Percentiles rank a stretch among this genome's conserved stretches.
Conservation (phyloP, 2,329 filamentous ascomycete genomes). For the Aspergillus sp. region DNA sequence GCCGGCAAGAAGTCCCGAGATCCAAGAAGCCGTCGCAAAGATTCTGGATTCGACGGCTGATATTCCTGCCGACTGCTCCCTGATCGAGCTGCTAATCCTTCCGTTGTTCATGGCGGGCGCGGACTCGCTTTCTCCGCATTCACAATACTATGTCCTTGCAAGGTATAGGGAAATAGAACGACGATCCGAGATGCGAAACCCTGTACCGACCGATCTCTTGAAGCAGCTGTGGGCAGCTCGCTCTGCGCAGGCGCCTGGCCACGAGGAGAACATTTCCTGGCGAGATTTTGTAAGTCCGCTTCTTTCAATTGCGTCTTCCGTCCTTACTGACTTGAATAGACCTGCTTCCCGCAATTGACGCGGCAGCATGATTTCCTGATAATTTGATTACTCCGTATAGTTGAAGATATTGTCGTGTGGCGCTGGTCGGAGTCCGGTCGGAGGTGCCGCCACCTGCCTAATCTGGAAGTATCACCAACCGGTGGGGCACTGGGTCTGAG, state of each 20-base stretch:
- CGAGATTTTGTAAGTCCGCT: conserved; percentile 26
- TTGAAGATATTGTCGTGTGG: not conserved
- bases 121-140: conserved; percentile 26
- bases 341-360: conserved; percentile 19
- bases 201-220: conserved; percentile 22
- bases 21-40: conserved; percentile 26
- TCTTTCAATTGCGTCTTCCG: too few species aligned
- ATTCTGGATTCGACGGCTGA: conserved; percentile 28
- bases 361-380: conserved; percentile 32
- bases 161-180: conserved; percentile 26
- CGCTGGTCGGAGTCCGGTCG: not conserved
- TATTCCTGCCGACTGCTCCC: conserved; percentile 20
- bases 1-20: conserved; percentile 19
- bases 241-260: conserved; percentile 17
- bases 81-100: conserved; percentile 29
- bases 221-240: conserved; percentile 28
- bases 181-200: conserved; percentile 27
- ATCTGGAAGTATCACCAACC: conserved; percentile 12
- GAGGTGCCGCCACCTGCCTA: conserved; percentile 9
- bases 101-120: conserved; percentile 32
- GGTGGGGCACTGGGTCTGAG: not conserved
- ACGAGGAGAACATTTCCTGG: conserved; percentile 28
- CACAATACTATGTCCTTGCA: conserved; percentile 31
- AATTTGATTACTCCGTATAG: conserved; percentile 14
- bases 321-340: conserved; percentile 15